A percentile compares a stretch with the other conserved stretches of the same genome.
phyloP scores from a whole-genome alignment of 148 eudicot genomes.

The Rhododendron vialii region DNA sequence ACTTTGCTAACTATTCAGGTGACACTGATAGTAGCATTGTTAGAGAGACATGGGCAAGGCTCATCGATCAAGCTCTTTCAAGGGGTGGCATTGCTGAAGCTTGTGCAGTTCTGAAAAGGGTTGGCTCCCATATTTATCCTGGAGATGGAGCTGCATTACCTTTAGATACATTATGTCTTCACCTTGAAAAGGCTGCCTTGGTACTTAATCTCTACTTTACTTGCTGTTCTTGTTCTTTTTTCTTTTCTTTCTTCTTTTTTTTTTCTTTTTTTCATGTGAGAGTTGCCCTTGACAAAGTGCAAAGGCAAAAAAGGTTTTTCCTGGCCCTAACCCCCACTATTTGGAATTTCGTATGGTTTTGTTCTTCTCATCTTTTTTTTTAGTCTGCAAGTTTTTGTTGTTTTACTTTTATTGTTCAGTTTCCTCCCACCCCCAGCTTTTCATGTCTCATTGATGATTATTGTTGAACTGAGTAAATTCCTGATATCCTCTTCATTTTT shows the following conservation, averaged over 20 bases:
- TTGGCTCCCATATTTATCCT: constrained; percentile 85
- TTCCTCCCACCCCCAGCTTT: not conserved
- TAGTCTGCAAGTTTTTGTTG: not conserved
- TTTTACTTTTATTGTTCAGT: not conserved
- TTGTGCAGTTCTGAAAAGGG: constrained; percentile 84
- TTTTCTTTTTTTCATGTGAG: not conserved
- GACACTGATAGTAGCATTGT: constrained; percentile 90
- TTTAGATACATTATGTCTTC: constrained; percentile 85
- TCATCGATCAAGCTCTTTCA: constrained; percentile 87
- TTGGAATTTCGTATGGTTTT: not conserved
- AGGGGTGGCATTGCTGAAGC: constrained; percentile 91
- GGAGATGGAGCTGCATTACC: constrained; percentile 88
- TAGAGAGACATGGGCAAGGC: constrained; percentile 93
- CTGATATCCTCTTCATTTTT: not conserved
- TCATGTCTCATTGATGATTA: constrained; percentile 4
- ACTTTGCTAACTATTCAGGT: constrained; percentile 92
- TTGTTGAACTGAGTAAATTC: not conserved
- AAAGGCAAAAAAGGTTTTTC: not conserved
- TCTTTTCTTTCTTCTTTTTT: not conserved
- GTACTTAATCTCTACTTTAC: constrained; percentile 26
- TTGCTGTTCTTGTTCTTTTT: not conserved
- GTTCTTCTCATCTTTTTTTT: not conserved
- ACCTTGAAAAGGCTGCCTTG: constrained; percentile 96
- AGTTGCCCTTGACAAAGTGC: not conserved
- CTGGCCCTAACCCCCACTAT: not conserved